These are phyloP conservation scores for Zygosaccharomyces gambellarensis DNA, from an alignment of 805 yeast genomes.

Conservation along the genomic window DNA sequence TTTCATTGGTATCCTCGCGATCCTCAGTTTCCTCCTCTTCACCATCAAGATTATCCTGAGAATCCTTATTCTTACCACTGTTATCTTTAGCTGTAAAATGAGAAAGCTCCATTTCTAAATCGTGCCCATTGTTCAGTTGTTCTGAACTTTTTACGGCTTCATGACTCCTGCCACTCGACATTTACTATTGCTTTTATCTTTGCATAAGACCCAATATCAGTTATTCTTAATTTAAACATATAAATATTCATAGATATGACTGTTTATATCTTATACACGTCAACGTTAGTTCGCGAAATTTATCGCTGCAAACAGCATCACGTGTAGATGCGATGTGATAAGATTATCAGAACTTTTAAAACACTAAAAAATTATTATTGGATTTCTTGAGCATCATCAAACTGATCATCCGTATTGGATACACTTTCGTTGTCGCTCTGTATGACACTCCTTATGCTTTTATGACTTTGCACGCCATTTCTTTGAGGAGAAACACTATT, in stretches of 20 bases:
- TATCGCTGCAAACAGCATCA: neutral
- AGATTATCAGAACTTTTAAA: neutral
- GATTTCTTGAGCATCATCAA: slow-evolving; percentile 21
- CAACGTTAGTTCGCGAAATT: neutral
- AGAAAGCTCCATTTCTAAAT: slow-evolving; percentile 12
- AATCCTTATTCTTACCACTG: neutral
- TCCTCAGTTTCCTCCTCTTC: slow-evolving; percentile 1
- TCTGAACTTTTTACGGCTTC: neutral
- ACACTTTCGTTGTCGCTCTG: slow-evolving; percentile 5
- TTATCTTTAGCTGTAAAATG: slow-evolving; percentile 7
- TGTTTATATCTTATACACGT: neutral
- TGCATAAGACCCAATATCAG: neutral
- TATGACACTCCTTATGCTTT: slow-evolving; percentile 1
- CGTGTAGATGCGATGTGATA: neutral
- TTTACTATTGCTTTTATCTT: neutral
- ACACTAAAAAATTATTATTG: neutral
- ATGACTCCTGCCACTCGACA: neutral
- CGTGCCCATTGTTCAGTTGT: neutral
- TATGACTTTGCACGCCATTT: neutral
- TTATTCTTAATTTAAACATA: neutral
- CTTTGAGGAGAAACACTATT: neutral
- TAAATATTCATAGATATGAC: neutral
- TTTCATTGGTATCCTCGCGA: neutral
- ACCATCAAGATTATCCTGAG: neutral
- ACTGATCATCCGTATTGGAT: slow-evolving; percentile 13